phyloP scores from a whole-genome alignment of 192 early-diverging fungal species.

The Podila verticillata region DNA sequence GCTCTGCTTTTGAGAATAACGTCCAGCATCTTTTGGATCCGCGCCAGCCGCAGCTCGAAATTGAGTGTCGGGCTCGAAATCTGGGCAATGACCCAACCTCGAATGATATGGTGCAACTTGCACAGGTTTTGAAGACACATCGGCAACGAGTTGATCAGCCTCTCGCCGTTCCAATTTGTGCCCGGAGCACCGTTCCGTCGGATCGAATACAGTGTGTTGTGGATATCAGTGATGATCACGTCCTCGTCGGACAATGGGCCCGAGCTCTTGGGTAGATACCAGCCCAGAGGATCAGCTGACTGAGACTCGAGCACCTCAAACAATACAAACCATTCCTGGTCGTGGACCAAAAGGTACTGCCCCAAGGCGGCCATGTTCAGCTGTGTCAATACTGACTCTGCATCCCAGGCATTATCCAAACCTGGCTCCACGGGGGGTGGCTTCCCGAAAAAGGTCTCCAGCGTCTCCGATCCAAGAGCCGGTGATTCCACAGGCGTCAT shows the following conservation, averaged over 20 bases:
- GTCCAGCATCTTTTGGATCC: constrained; percentile 70
- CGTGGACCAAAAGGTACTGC: constrained; percentile 45
- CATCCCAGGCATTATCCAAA: constrained; percentile 34
- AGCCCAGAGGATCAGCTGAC: constrained; percentile 54
- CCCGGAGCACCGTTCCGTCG: constrained; percentile 60
- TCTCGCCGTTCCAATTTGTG: constrained; percentile 58
- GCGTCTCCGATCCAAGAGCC: constrained; percentile 4
- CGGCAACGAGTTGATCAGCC: constrained; percentile 67
- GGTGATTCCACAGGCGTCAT: constrained; percentile 29
- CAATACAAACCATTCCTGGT: constrained; percentile 61
- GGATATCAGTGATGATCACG: constrained; percentile 70
- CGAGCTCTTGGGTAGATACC: constrained; percentile 51
- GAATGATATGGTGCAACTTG: constrained; percentile 72
- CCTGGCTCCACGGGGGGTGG: neutral
- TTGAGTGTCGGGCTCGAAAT: constrained; percentile 59
- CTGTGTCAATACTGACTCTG: constrained; percentile 37
- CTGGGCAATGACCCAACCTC: constrained; percentile 74
- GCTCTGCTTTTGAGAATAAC: constrained; percentile 65
- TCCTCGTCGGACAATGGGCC: constrained; percentile 61
- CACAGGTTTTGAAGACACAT: constrained; percentile 72
- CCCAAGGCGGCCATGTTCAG: constrained; percentile 44
- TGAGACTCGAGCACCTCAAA: constrained; percentile 60
- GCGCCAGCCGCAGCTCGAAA: constrained; percentile 59
- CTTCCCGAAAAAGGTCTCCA: constrained; percentile 23
- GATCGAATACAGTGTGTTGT: constrained; percentile 64